A percentile compares a stretch with the other conserved stretches of the same genome.
Evolutionary conservation across 108 stramenopile species (phyloP).

Genomic region (Conticribra weissflogii): DNA sequence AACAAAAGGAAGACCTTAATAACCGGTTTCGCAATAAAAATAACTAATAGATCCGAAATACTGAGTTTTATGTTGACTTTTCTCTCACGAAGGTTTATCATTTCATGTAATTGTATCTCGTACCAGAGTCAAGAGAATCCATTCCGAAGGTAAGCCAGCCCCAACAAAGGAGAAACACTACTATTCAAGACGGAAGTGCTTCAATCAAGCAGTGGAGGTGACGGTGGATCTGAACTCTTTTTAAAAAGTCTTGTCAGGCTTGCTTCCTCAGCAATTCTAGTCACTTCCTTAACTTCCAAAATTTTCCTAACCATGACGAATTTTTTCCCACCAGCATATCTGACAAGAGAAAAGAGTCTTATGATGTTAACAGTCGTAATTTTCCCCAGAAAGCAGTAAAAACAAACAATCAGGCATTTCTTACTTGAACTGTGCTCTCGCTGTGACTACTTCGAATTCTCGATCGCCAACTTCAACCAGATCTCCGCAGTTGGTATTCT

Average conservation of each 20-base stretch:
- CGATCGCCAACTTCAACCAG: conserved; percentile 60
- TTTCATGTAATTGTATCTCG: no score
- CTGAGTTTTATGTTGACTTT: no score
- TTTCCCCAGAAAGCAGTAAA: not conserved
- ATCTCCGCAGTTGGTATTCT: conserved; percentile 80
- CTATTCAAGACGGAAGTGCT: not conserved
- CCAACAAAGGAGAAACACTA: not conserved
- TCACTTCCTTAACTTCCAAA: conserved; percentile 78
- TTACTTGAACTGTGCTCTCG: conserved; percentile 61
- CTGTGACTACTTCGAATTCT: conserved; percentile 64
- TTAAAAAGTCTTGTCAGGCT: conserved; percentile 20
- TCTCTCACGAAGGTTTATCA: no score
- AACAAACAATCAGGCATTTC: no score
- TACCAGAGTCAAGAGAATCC: no score
- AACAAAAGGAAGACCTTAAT: no score
- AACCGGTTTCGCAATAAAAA: no score
- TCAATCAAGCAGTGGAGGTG: conserved; percentile 31
- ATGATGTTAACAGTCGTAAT: no score
- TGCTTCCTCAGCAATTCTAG: conserved; percentile 62
- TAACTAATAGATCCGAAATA: no score
- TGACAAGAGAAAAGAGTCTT: conserved; percentile 19
- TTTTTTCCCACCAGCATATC: conserved; percentile 76
- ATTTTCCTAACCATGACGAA: conserved; percentile 85
- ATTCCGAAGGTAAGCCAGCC: not conserved
- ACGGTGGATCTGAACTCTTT: conserved; percentile 10